A percentile compares a stretch with the other conserved stretches of the same genome.
phyloP scores from a whole-genome alignment of 2,329 filamentous ascomycete species.

The Setomelanomma holmii region DNA sequence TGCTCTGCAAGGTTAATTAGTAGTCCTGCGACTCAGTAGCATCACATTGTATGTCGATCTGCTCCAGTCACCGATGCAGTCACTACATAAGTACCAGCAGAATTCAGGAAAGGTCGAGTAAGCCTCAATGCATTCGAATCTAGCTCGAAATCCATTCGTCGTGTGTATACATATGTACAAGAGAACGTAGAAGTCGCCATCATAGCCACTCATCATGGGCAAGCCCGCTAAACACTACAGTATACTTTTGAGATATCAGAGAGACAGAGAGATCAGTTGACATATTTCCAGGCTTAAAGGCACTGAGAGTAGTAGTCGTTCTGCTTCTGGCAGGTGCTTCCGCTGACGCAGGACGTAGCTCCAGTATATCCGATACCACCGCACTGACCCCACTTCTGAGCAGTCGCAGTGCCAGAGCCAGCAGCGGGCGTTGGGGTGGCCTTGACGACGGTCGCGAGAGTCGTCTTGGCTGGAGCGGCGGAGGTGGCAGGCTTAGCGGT shows the following conservation, averaged over 20 bases:
- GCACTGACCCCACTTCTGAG: conserved; percentile 52
- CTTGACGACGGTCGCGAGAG: conserved; percentile 29
- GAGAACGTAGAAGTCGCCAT: conserved; percentile 17
- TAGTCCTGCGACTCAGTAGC: no score
- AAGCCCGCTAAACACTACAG: conserved; percentile 16
- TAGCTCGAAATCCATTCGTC: conserved; percentile 16
- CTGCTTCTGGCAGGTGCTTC: conserved; percentile 47
- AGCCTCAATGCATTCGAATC: conserved; percentile 9
- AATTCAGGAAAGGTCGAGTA: neutral
- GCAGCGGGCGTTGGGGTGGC: conserved; percentile 19
- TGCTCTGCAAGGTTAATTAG: no score
- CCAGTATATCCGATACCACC: conserved; percentile 55
- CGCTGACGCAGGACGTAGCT: conserved; percentile 49
- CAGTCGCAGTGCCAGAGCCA: conserved; percentile 22
- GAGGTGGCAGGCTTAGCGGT: conserved; percentile 7
- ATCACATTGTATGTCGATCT: no score
- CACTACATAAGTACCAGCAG: no score
- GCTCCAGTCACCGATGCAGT: no score
- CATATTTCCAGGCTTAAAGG: conserved; percentile 18
- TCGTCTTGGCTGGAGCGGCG: conserved; percentile 22
- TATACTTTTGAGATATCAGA: neutral
- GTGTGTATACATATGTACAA: conserved; percentile 22
- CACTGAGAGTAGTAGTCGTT: conserved; percentile 60
- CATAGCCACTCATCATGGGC: conserved; percentile 8
- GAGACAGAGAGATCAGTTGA: neutral